Conservation (phyloP, 495 filamentous ascomycete species). For the Cetradonia linearis region DNA sequence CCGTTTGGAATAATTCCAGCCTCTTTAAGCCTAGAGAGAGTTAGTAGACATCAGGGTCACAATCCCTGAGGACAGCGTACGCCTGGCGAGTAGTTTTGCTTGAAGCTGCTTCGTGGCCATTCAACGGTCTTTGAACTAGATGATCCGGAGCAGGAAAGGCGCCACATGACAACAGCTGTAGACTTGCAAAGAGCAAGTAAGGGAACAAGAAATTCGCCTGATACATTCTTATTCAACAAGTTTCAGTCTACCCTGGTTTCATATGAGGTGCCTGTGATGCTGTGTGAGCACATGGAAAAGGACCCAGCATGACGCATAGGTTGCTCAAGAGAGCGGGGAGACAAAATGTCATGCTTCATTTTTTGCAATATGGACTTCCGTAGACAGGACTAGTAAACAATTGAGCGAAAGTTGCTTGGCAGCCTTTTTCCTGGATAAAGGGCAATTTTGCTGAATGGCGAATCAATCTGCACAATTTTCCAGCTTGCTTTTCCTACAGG, state of each 20-base stretch:
- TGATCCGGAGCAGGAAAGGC: conserved; percentile 2
- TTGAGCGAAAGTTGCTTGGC: conserved; percentile 5
- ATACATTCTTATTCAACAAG: neutral
- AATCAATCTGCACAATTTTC: too few species aligned
- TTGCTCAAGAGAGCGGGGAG: neutral
- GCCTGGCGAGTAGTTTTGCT: conserved; percentile 6
- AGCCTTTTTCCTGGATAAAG: neutral
- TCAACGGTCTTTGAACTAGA: conserved; percentile 1
- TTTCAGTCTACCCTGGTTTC: neutral
- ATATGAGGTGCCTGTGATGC: neutral
- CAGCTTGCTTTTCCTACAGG: neutral
- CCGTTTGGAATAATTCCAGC: conserved; percentile 14
- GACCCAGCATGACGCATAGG: neutral
- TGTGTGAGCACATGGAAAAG: neutral
- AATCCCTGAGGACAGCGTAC: neutral
- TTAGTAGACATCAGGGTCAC: neutral
- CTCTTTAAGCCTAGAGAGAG: neutral
- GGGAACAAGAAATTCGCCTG: neutral
- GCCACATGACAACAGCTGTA: neutral
- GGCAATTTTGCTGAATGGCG: neutral
- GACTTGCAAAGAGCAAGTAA: neutral
- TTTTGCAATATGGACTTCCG: neutral
- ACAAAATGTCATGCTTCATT: neutral
- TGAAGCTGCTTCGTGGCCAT: neutral
- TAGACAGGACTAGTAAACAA: conserved; percentile 8